Evolutionary conservation across 768 basidiomycete species (phyloP), one percentile per base, ranked within the genome.

Genomic region (Rhodotorula toruloides): DNA sequence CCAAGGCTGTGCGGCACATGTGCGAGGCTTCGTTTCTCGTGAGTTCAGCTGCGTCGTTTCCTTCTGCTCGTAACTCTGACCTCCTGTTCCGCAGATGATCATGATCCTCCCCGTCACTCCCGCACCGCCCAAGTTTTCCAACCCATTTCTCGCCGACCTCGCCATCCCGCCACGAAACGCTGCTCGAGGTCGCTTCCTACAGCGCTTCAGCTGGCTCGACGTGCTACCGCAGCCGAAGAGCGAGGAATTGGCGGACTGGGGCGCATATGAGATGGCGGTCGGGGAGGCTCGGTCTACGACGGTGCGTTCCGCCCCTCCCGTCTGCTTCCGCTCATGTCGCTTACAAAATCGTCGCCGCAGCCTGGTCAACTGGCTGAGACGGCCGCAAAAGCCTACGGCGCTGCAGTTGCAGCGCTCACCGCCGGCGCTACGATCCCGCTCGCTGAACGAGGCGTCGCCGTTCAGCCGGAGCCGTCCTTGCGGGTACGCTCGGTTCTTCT

Each of bases 171-270:
- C 43, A 1, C 22, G 40, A 0, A 40, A 50, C 7, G 40, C 46
- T 25, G 68, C 53, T 7, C 59, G 47, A 27, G 56, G 52, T 4
- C 32, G 64, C 22, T 70, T 54, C 46, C 32, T 9, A 27, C 52
- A 63, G 27, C 56, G 60, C 11, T 65, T 59, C 47, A 47, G 36
- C 25, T 70, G 63, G 63, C 54, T 70, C 42, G 19, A 29, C 22
- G 9, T 13, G 21, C 40, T 56, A 22, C 14, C 31, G 14, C 22
- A 14, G 62, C 8, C 0, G 47, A 67, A 49, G 25, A n/a, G 68
- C 59, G 46, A 69, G 88, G 88, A 90, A 87, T 76, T 93, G 90
- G 90, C 90, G 93, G 42, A 87, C 82, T 9, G 90, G 86, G 31
- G 91, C 78, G 34, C 88, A 84, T 36, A 82, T 76, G 65, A 78